These are phyloP conservation scores for Trifolium fragiferum DNA, from an alignment of 306 rosid genomes.

Conservation along the genomic window DNA sequence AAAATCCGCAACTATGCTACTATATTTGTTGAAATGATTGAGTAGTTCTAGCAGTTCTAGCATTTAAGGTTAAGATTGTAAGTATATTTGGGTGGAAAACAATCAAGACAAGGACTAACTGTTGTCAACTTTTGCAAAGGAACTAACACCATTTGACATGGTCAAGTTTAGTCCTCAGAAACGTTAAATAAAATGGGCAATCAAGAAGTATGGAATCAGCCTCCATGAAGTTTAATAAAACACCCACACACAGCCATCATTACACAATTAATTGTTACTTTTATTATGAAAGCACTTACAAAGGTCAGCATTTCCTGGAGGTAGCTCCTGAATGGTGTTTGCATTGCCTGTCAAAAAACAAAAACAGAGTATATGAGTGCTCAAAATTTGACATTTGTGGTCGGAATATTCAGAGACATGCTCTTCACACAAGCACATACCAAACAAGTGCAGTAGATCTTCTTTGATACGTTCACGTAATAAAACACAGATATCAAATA, in stretches of 20 bases:
- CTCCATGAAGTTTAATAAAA: slow-evolving; percentile 8
- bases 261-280: slow-evolving; percentile 8
- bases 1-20: slow-evolving; percentile 1
- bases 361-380: slow-evolving; percentile 7
- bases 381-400: slow-evolving; percentile 9
- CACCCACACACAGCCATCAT: slow-evolving; percentile 16
- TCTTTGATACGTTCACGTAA: neutral
- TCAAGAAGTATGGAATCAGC: slow-evolving; percentile 10
- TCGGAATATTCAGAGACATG: neutral
- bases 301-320: slow-evolving; percentile 85
- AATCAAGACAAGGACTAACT: neutral
- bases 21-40: slow-evolving; percentile 13
- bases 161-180: slow-evolving; percentile 10
- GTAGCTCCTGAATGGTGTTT: slow-evolving; percentile 95
- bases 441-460: neutral
- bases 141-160: neutral
- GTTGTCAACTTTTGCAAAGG: neutral
- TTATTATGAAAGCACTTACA: slow-evolving; percentile 54
- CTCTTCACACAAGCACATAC: neutral
- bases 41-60: neutral
- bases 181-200: slow-evolving; percentile 1
- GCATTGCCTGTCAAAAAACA: slow-evolving; percentile 68
- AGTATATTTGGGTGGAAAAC: neutral
- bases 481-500: neutral
- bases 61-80: neutral